Base-by-base conservation (phyloP, 2,329 filamentous ascomycete species). In the Talaromyces funiculosus region DNA sequence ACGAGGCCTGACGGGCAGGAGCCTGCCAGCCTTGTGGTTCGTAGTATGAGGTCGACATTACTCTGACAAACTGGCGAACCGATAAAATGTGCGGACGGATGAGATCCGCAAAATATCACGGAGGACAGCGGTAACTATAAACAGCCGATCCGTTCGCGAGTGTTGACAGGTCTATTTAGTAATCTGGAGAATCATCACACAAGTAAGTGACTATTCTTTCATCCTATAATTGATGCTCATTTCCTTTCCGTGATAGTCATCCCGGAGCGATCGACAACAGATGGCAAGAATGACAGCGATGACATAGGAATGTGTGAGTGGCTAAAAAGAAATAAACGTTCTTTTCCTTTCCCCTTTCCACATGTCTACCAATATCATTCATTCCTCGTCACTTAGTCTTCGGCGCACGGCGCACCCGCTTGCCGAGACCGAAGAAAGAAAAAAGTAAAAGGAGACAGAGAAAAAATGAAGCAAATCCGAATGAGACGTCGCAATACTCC, bases 11-110 rank as follows among this genome's bases (percentile, higher is more conserved):
- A 68, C 85, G 83, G 68, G 81, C 79, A 65, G 84, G 79, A 64
- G 83, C 82, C 64, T 85, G 80, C 84, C 86, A 88, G 71, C 78
- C 74, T 68, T 85, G 83, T 71, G 85, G 83, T 74, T 89, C 86
- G 79, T 88, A 89, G 77, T 86, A 89, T 68, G 86, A 83, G 85
- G 89, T 40, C 49, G 60, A 89, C 62, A 72, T 74, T 64, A 64
- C 66, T 62, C 14, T 40, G 26, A 51, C 42, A 47, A 22, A 35
- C 20, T 3, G 22, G 22, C 29, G 56, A 47, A 22, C 18, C 14
- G 18, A 42, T 33, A 33, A 24, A 20, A 26, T 10, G n/a, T 26
- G 37, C 35, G 33, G 33, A 45, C 20, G 24, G 31, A 37, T 18
- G 38, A 29, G 10, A 37, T 60, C 60, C 45, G 53, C 57, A 53